Conservation (phyloP, 306 rosid species). For the Quercus engelmannii region DNA sequence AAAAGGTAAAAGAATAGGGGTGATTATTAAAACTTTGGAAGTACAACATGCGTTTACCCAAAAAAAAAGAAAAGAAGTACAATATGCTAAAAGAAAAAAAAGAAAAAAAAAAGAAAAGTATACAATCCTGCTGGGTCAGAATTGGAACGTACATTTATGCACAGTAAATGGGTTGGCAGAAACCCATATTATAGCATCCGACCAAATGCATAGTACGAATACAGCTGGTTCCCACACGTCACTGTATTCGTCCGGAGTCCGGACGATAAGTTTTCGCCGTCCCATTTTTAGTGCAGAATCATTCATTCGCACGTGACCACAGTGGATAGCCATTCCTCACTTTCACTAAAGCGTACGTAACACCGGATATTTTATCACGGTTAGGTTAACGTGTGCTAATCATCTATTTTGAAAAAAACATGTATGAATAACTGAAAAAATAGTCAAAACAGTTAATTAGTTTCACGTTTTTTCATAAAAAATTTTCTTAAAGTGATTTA, state of each 20-base stretch:
- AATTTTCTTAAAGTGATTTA: too few species aligned
- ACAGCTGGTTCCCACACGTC: conserved; percentile 4
- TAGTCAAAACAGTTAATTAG: too few species aligned
- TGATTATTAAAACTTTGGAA: not conserved
- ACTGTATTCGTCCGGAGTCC: not conserved
- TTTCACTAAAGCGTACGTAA: too few species aligned
- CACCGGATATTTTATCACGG: too few species aligned
- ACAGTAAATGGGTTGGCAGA: not conserved
- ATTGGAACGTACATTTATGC: not conserved
- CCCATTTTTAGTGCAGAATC: not conserved
- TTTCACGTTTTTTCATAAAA: too few species aligned
- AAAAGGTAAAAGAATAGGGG: too few species aligned
- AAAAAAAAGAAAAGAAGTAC: not conserved
- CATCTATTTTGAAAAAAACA: too few species aligned
- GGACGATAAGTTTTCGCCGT: not conserved
- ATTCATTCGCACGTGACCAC: not conserved
- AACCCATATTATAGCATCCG: not conserved
- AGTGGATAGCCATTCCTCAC: too few species aligned
- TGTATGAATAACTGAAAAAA: too few species aligned
- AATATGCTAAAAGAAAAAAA: not conserved
- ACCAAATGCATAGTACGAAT: not conserved
- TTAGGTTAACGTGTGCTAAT: too few species aligned
- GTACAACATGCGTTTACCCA: not conserved
- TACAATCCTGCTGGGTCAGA: not conserved
- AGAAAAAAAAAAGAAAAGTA: too few species aligned